Evolutionary conservation across 2,329 filamentous ascomycete genomes (phyloP), one percentile per base, ranked within the genome.

Genomic region (Davidsoniella virescens): DNA sequence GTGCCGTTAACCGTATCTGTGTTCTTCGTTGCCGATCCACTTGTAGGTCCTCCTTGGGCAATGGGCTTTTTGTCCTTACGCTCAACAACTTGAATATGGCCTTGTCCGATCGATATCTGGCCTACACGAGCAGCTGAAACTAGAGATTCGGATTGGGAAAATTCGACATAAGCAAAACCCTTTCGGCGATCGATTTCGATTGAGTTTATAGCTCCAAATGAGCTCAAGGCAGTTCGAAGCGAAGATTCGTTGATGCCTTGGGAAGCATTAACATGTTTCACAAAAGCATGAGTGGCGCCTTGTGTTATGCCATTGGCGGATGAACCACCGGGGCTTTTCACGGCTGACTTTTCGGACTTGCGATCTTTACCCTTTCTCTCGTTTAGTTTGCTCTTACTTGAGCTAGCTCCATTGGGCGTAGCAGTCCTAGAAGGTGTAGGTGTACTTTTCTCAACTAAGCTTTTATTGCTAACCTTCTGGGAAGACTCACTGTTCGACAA

Each of bases 181-280:
- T 95, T 95, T 59, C 88, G 84, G 63, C 87, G 88, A 62, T 96
- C 90, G 49, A 96, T 90, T 58, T 95, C 90, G 16, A 94, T 85
- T 56, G 78, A 82, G 0, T 76, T 76, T 43, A 95, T 76, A 1
- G 75, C 64, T 1, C 90, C 90, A 57, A 87, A 94, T 0, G 67
- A 64, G 42, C 80, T 73, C 61, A 96, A 78, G 1, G 84, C 80
- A 56, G 82, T 75, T 58, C 82, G 80, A 1, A 96, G 76, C 0
- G 87, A 66, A 0, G 81, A 68, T 60, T 95, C 90, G 0, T 87
- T 95, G 44, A 95, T 84, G 12, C 90, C 90, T 61, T 95, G 90
- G 0, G 87, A 92, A 9, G 86, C 78, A 61, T 93, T 94, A 47
- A 82, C 83, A 58, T 87, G 82, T 63, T 88, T 88, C 54, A 88